Base-by-base conservation (phyloP, 78 protist species). In the Ministeria vibrans region DNA sequence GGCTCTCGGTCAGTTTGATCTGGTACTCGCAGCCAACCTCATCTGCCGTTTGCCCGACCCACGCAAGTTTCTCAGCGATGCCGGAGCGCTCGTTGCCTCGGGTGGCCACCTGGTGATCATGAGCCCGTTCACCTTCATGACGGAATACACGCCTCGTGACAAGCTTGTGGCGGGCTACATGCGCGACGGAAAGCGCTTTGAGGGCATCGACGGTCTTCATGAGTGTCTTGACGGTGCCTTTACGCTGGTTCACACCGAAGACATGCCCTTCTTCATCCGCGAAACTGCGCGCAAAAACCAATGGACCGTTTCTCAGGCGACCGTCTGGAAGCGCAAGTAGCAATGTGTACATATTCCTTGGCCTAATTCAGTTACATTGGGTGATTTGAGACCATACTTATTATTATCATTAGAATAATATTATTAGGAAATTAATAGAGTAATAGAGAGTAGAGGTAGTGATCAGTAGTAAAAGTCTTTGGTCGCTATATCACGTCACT, bases 41-140 rank as follows among this genome's bases (percentile, higher is more conserved):
- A 42, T 88, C 46, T 78, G 84, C 87, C 59, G 91, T 23, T 74
- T 88, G 32, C 87, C 88, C n/a, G 61, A 71, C n/a, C 92, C 92
- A 20, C 27, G 13, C 38, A 34, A 6, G 32, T 71, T 79, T 61
- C 87, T 88, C 39, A 59, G 28, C 30, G 61, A 49, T n/a, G 4
- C 43, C n/a, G 63, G 79, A n/a, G 72, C 36, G n/a, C 41, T 75
- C 79, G 78, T 89, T 62, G 36, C 15, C 68, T 53, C 70, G 9
- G 87, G 87, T 28, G 92, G 92, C 44, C 27, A 79, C 32, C 51
- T 85, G 25, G 85, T 82, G 32, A 27, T 89, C 38, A 62, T 78
- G 9, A 79, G 87, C 15, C 92, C 92, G 34, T 89, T 42, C 85
- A 66, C 89, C 2, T 81, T 81, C 81, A 9, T 82, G 42, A 43